phyloP scores from a whole-genome alignment of 257 asterid species.

The Capsicum baccatum region DNA sequence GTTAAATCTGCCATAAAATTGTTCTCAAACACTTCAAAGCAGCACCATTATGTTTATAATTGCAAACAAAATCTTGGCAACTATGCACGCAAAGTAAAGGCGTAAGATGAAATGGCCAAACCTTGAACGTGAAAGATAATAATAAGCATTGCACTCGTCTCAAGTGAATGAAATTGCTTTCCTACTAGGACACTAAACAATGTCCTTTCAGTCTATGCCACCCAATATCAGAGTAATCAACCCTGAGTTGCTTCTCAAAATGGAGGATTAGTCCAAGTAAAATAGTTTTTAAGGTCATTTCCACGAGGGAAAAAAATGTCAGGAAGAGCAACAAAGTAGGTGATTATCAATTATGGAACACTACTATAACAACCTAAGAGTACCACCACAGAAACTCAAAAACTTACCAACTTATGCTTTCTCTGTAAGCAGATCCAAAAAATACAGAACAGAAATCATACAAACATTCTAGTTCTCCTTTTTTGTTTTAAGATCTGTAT shows the following conservation, averaged over 20 bases:
- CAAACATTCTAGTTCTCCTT: neutral
- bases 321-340: neutral
- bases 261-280: neutral
- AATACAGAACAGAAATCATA: neutral
- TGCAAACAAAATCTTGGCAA: neutral
- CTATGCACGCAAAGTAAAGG: neutral
- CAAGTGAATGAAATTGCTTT: neutral
- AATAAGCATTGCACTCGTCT: neutral
- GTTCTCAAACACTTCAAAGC: constrained; percentile 6
- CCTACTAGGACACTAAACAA: neutral
- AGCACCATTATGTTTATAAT: neutral
- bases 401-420: neutral
- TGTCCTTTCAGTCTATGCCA: neutral
- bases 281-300: neutral
- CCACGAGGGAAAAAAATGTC: no score
- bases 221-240: neutral
- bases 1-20: neutral
- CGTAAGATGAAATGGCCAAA: neutral
- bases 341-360: neutral
- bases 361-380: neutral
- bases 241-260: neutral
- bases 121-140: neutral
- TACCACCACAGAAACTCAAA: neutral
- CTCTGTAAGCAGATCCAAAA: neutral
- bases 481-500: neutral